A percentile compares a stretch with the other conserved stretches of the same genome.
Evolutionary conservation across 768 basidiomycete species (phyloP).

Genomic region (Tubosaeta sp.): DNA sequence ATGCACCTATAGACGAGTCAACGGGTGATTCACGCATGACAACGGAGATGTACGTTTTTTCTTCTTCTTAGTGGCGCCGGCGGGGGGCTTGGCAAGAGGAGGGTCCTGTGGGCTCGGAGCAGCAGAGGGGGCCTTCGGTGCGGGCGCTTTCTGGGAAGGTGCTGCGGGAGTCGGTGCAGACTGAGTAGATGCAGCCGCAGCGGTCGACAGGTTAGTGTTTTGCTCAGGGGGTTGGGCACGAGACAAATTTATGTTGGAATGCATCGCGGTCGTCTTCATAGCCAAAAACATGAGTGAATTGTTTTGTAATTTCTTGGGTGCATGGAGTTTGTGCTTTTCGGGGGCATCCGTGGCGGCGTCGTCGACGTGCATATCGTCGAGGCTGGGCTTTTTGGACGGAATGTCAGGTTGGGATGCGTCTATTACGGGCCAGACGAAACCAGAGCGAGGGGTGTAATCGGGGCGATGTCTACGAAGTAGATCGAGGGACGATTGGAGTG

Average conservation of each 20-base stretch:
- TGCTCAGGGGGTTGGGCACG: slow-evolving; percentile 30
- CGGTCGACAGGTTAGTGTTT: slow-evolving; percentile 24
- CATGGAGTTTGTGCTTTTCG: slow-evolving; percentile 24
- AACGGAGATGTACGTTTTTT: slow-evolving; percentile 55
- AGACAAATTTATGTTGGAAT: slow-evolving; percentile 54
- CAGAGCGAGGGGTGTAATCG: slow-evolving; percentile 78
- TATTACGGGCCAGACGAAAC: slow-evolving; percentile 81
- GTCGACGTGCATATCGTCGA: slow-evolving; percentile 26
- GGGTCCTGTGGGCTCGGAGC: slow-evolving; percentile 44
- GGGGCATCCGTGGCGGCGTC: slow-evolving; percentile 15
- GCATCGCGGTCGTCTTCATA: slow-evolving; percentile 74
- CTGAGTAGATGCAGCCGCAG: slow-evolving; percentile 19
- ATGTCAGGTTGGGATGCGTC: slow-evolving; percentile 47
- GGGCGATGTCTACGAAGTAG: slow-evolving; percentile 70
- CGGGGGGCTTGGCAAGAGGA: slow-evolving; percentile 39
- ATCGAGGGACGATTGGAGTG: slow-evolving; percentile 74
- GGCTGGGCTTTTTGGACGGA: slow-evolving; percentile 36
- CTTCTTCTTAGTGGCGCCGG: slow-evolving; percentile 65
- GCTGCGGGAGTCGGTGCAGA: slow-evolving; percentile 37
- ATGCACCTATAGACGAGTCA: slow-evolving; percentile 20
- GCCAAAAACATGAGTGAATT: slow-evolving; percentile 67
- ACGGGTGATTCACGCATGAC: background rate
- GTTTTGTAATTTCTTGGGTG: slow-evolving; percentile 60
- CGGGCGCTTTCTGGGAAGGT: slow-evolving; percentile 19
- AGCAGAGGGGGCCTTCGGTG: slow-evolving; percentile 30